Evolutionary conservation across 2,329 filamentous ascomycete species (phyloP).

Genomic region (Fusarium hainanense): DNA sequence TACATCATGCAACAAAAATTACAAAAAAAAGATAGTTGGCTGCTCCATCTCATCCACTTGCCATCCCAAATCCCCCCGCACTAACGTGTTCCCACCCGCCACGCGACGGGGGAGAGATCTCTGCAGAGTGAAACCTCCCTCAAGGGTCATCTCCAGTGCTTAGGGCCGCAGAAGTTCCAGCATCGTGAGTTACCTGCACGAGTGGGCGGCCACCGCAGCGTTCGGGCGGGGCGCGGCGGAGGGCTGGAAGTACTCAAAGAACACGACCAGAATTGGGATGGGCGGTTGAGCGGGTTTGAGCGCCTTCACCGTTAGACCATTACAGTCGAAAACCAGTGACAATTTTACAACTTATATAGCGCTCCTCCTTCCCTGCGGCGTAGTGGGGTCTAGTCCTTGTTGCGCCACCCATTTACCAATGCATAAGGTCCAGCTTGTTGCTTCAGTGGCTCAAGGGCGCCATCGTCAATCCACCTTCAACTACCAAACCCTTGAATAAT

Average conservation of each 20-base stretch:
- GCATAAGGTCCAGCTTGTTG: background rate
- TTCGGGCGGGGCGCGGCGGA: slow-evolving; percentile 74
- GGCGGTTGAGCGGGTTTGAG: slow-evolving; percentile 62
- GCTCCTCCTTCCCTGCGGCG: rapidly evolving
- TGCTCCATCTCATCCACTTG: slow-evolving; percentile 63
- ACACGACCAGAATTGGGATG: slow-evolving; percentile 57
- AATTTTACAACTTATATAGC: slow-evolving; percentile 43
- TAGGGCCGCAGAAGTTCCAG: slow-evolving; percentile 64
- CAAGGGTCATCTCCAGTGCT: slow-evolving; percentile 76
- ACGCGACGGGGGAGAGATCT: slow-evolving; percentile 76
- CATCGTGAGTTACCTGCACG: slow-evolving; percentile 75
- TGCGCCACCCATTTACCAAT: background rate
- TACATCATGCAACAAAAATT: slow-evolving; percentile 42
- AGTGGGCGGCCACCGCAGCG: slow-evolving; percentile 73
- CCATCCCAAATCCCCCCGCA: slow-evolving; percentile 67
- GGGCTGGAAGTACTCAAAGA: slow-evolving; percentile 56
- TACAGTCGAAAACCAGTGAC: slow-evolving; percentile 60
- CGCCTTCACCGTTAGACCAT: slow-evolving; percentile 71
- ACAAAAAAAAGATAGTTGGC: slow-evolving; percentile 58
- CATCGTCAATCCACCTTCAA: slow-evolving; percentile 1
- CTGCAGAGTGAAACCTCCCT: slow-evolving; percentile 80
- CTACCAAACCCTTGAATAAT: background rate
- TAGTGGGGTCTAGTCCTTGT: background rate
- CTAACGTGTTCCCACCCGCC: slow-evolving; percentile 76
- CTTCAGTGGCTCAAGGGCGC: slow-evolving; percentile 1